These are phyloP conservation scores for Boletus subcaerulescens DNA, from an alignment of 768 basidiomycete genomes.

Conservation along the genomic window DNA sequence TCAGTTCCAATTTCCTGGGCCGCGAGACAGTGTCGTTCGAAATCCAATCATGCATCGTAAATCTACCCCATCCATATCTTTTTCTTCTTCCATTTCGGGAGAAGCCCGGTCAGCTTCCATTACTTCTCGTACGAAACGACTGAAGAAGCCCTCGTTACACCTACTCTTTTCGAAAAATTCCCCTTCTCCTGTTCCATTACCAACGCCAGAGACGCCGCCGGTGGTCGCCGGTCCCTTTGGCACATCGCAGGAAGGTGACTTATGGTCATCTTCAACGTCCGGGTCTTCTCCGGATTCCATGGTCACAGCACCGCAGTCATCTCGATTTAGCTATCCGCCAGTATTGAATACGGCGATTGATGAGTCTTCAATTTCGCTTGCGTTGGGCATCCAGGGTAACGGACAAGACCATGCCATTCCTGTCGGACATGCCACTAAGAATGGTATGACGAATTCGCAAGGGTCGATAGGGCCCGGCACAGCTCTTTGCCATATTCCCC, in stretches of 20 bases:
- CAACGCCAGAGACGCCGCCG: slow-evolving; percentile 29
- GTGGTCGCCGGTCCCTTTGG: slow-evolving; percentile 8
- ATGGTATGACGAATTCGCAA: slow-evolving; percentile 11
- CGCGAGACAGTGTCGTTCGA: slow-evolving; percentile 29
- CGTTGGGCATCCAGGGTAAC: slow-evolving; percentile 28
- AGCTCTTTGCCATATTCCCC: slow-evolving; percentile 15
- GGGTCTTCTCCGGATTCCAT: slow-evolving; percentile 42
- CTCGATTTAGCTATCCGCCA: slow-evolving; percentile 48
- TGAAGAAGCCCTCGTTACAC: slow-evolving; percentile 69
- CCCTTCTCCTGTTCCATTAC: slow-evolving; percentile 41
- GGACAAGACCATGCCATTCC: slow-evolving; percentile 21
- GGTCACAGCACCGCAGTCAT: slow-evolving; percentile 56
- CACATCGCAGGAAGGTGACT: slow-evolving; percentile 15
- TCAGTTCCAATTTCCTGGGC: slow-evolving; percentile 48
- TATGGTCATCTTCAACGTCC: slow-evolving; percentile 29
- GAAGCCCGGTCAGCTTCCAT: slow-evolving; percentile 38
- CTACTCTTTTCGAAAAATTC: slow-evolving; percentile 68
- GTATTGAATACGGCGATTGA: slow-evolving; percentile 63
- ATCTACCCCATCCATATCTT: slow-evolving; percentile 34
- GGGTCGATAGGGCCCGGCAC: slow-evolving; percentile 16
- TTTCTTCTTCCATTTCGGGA: slow-evolving; percentile 30
- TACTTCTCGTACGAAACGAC: slow-evolving; percentile 32
- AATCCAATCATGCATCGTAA: slow-evolving; percentile 35
- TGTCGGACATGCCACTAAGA: slow-evolving; percentile 9
- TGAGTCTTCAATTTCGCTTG: slow-evolving; percentile 45